phyloP scores from a whole-genome alignment of 371 early-diverging fungal genomes.

The Phascolomyces articulosus region DNA sequence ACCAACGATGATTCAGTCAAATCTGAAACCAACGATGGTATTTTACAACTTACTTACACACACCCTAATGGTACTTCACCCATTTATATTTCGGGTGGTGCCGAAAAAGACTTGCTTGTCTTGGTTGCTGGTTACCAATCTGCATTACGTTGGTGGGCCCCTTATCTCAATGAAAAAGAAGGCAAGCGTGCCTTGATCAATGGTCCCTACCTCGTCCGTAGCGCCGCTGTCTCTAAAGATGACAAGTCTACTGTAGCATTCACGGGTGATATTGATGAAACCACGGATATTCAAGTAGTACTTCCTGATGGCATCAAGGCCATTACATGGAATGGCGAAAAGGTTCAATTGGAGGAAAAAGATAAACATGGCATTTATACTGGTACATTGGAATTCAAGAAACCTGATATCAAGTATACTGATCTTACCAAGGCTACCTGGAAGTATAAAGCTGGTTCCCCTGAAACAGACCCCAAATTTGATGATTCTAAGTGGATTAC shows the following conservation, averaged over 20 bases:
- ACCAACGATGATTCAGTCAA: neutral
- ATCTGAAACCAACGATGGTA: neutral
- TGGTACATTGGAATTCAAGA: constrained; percentile 12
- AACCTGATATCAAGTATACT: constrained; percentile 6
- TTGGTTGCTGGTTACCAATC: constrained; percentile 16
- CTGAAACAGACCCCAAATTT: constrained; percentile 22
- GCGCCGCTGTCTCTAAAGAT: constrained; percentile 8
- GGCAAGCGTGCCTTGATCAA: constrained; percentile 18
- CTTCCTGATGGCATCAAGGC: constrained; percentile 7
- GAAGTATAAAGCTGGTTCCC: constrained; percentile 27
- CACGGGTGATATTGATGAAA: constrained; percentile 20
- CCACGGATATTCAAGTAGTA: constrained; percentile 18
- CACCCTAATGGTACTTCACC: constrained; percentile 19
- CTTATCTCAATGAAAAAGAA: constrained; percentile 1
- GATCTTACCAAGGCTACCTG: constrained; percentile 19
- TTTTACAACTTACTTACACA: constrained; percentile 23
- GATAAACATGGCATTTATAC: constrained; percentile 14
- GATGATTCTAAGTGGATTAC: constrained; percentile 25
- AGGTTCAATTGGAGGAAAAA: neutral
- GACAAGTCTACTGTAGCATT: constrained; percentile 11
- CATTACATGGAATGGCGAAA: constrained; percentile 22
- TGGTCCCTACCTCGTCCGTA: constrained; percentile 29
- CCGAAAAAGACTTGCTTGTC: constrained; percentile 15
- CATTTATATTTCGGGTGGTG: constrained; percentile 3
- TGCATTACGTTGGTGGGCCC: constrained; percentile 24